Evolutionary conservation across 495 filamentous ascomycete species (phyloP).

Genomic region (Penicillium diatomitis): DNA sequence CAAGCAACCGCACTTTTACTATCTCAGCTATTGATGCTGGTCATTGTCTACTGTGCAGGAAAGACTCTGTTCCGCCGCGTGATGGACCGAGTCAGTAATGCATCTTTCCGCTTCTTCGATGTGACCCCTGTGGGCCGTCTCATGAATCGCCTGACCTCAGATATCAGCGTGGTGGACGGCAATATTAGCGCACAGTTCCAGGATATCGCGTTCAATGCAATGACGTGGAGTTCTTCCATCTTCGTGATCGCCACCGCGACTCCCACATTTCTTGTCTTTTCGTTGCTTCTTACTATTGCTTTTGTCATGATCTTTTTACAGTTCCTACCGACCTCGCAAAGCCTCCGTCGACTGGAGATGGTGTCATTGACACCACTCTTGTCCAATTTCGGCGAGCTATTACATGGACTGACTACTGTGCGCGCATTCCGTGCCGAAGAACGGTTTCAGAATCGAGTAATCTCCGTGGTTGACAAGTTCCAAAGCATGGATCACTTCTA

Average conservation of each 20-base stretch:
- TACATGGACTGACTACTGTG: conserved; percentile 73
- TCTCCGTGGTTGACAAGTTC: conserved; percentile 69
- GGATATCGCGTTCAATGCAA: conserved; percentile 49
- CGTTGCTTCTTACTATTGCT: conserved; percentile 47
- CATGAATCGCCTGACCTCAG: conserved; percentile 80
- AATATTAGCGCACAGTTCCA: conserved; percentile 64
- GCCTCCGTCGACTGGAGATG: conserved; percentile 71
- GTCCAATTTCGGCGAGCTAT: conserved; percentile 74
- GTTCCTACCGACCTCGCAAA: conserved; percentile 77
- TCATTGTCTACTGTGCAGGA: conserved; percentile 68
- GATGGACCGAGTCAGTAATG: conserved; percentile 59
- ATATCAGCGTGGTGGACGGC: conserved; percentile 76
- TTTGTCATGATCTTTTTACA: conserved; percentile 62
- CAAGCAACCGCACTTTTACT: conserved; percentile 47
- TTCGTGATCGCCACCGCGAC: conserved; percentile 67
- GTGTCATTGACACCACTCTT: conserved; percentile 73
- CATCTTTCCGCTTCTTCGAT: conserved; percentile 82
- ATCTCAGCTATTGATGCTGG: conserved; percentile 50
- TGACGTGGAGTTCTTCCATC: conserved; percentile 63
- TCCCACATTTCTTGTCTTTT: conserved; percentile 63
- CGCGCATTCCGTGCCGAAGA: conserved; percentile 62
- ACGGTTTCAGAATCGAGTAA: conserved; percentile 66
- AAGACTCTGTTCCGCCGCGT: conserved; percentile 59
- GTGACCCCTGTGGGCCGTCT: conserved; percentile 73
- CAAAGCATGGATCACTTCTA: conserved; percentile 93